These are phyloP conservation scores for Ceratobasidium sp. DNA, from an alignment of 1,284 basidiomycete genomes.

Conservation along the genomic window DNA sequence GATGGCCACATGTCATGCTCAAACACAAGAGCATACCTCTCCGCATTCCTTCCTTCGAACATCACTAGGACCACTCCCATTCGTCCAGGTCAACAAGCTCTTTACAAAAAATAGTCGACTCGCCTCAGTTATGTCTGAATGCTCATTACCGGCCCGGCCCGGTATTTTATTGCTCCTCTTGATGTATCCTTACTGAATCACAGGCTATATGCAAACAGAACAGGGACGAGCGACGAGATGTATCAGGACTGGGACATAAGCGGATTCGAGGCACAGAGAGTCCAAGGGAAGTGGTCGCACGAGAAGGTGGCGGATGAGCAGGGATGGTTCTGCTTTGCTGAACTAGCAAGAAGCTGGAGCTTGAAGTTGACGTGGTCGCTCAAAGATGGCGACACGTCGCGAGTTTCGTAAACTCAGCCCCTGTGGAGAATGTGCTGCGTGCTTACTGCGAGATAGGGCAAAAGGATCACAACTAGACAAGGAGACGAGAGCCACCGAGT, in stretches of 20 bases:
- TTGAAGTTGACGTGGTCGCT: background rate
- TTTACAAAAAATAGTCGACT: background rate
- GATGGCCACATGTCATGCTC: background rate
- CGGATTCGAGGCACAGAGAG: background rate
- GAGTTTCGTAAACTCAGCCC: background rate
- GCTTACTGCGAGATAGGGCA: background rate
- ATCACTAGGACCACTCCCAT: background rate
- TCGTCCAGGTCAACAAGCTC: background rate
- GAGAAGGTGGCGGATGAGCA: background rate
- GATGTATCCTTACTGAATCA: background rate
- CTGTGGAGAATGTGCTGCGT: background rate
- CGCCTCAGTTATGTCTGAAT: background rate
- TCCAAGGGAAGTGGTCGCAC: background rate
- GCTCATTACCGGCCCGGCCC: background rate
- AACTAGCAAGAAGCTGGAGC: background rate
- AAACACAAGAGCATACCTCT: background rate
- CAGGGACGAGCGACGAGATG: background rate
- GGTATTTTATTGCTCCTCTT: background rate
- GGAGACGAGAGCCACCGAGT: background rate
- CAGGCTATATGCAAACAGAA: background rate
- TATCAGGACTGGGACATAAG: background rate
- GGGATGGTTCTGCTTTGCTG: background rate
- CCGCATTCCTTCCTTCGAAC: background rate
- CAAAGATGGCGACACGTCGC: background rate
- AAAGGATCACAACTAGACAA: background rate